These are phyloP conservation scores for Murraya paniculata DNA, from an alignment of 345 rosid genomes.

Conservation along the genomic window DNA sequence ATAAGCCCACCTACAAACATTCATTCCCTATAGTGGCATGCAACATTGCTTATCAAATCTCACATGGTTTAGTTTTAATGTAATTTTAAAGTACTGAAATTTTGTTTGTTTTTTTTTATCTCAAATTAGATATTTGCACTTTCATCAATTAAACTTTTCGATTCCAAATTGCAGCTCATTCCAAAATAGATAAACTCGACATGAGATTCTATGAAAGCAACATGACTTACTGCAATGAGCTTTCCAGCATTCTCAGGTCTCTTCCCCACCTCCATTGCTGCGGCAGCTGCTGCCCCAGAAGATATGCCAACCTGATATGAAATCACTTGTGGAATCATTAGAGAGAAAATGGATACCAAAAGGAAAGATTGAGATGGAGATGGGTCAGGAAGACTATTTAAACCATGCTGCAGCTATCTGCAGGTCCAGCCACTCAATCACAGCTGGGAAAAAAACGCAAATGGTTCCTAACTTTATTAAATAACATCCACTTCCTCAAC, in stretches of 20 bases:
- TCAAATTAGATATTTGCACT: neutral
- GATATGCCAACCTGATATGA: slow-evolving; percentile 88
- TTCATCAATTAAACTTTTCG: neutral
- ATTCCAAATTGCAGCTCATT: neutral
- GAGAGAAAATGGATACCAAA: neutral
- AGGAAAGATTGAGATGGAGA: neutral
- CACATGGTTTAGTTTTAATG: neutral
- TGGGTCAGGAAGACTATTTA: neutral
- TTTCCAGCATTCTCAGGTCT: slow-evolving; percentile 93
- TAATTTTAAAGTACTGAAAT: neutral
- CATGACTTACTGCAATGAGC: slow-evolving; percentile 74
- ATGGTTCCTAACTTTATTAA: neutral
- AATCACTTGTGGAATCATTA: slow-evolving; percentile 2
- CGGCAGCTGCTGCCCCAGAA: slow-evolving; percentile 96
- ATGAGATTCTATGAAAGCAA: slow-evolving; percentile 7
- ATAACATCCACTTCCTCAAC: neutral
- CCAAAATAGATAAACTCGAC: neutral
- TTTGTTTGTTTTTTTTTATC: neutral
- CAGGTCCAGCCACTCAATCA: neutral
- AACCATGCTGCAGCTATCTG: neutral
- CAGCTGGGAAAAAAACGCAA: neutral
- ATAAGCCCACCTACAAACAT: neutral
- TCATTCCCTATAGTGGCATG: neutral
- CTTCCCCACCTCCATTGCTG: slow-evolving; percentile 81
- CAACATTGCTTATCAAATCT: neutral